Evolutionary conservation across 2,329 filamentous ascomycete species (phyloP).

Genomic region (Trichoderma guizhouense): DNA sequence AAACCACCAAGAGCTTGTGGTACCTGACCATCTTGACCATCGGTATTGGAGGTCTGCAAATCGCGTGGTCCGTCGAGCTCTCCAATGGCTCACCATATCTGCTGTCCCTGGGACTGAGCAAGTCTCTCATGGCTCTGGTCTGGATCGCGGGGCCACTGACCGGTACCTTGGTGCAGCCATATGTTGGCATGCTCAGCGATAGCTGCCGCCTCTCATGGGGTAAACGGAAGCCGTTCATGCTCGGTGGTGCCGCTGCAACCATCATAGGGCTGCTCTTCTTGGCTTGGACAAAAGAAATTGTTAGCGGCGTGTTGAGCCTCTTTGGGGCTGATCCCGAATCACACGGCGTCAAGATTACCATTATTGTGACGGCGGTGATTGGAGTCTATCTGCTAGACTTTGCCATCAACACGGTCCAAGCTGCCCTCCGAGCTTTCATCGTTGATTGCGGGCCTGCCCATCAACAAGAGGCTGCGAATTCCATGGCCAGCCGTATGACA

Average conservation of each 20-base stretch:
- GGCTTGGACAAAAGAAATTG: conserved; percentile 70
- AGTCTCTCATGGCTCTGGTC: conserved; percentile 76
- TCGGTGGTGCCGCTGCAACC: conserved; percentile 65
- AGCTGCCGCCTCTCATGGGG: conserved; percentile 72
- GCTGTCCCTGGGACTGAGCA: conserved; percentile 75
- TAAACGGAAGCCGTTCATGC: conserved; percentile 78
- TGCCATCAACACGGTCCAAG: conserved; percentile 95
- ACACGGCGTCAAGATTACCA: conserved; percentile 57
- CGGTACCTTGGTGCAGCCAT: conserved; percentile 76
- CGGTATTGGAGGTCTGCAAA: conserved; percentile 82
- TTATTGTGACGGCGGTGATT: conserved; percentile 76
- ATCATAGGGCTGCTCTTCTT: conserved; percentile 65
- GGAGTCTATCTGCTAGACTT: conserved; percentile 92
- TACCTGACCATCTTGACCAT: conserved; percentile 85
- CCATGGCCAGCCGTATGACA: conserved; percentile 84
- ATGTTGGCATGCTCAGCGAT: conserved; percentile 78
- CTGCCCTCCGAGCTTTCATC: conserved; percentile 85
- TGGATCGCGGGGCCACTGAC: conserved; percentile 82
- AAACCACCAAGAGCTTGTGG: conserved; percentile 75
- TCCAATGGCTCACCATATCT: conserved; percentile 88
- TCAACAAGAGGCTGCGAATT: conserved; percentile 90
- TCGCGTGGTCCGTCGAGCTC: conserved; percentile 93
- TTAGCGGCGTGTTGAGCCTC: conserved; percentile 63
- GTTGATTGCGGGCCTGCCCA: conserved; percentile 89
- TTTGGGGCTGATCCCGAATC: conserved; percentile 70